These are phyloP conservation scores for Thymus quinquecostatus DNA, from an alignment of 257 asterid species.

Conservation along the genomic window DNA sequence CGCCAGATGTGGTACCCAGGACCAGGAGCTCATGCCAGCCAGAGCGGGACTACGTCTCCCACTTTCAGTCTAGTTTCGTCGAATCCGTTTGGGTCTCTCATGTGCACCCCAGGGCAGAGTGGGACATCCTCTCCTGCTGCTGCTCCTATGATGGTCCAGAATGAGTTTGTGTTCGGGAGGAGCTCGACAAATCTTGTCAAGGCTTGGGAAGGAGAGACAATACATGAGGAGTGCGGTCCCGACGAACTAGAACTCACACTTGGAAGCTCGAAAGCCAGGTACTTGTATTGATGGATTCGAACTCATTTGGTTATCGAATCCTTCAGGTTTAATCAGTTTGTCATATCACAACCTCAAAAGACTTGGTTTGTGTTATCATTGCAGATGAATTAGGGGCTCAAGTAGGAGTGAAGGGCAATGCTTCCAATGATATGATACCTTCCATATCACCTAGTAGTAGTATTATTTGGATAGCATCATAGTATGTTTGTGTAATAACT, in stretches of 20 bases:
- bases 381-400: not conserved
- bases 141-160: constrained; percentile 54
- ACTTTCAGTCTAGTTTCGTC: constrained; percentile 75
- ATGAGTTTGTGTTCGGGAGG: constrained; percentile 75
- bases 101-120: constrained; percentile 28
- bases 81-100: constrained; percentile 59
- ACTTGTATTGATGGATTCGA: not conserved
- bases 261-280: constrained; percentile 71
- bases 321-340: too few relatives aligned
- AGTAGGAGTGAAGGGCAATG: not conserved
- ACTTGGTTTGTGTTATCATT: too few relatives aligned
- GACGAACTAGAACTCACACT: constrained; percentile 92
- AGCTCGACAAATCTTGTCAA: constrained; percentile 56
- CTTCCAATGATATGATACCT: not conserved
- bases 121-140: constrained; percentile 85
- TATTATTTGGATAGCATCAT: not conserved
- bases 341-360: too few relatives aligned
- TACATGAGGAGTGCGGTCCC: constrained; percentile 70
- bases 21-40: constrained; percentile 63
- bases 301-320: too few relatives aligned
- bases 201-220: constrained; percentile 95
- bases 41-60: constrained; percentile 72
- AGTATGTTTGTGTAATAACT: not conserved
- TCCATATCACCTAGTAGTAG: not conserved
- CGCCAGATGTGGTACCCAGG: constrained; percentile 64